phyloP scores from a whole-genome alignment of 768 basidiomycete species.

The Pleurotus citrinopileatus region DNA sequence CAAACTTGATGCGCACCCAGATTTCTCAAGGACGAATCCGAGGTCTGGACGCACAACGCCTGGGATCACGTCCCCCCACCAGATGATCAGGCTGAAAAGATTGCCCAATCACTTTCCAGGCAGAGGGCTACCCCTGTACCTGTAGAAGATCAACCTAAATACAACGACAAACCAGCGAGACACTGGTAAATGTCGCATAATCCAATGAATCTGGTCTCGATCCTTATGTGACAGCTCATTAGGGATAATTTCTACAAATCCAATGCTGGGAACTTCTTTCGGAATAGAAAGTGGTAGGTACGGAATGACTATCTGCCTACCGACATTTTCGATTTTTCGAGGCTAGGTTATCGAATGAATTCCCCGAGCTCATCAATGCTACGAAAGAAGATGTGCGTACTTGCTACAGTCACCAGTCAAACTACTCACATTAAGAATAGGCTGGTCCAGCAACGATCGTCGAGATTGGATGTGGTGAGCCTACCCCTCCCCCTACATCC shows the following conservation, averaged over 20 bases:
- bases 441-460: slow-evolving; percentile 76
- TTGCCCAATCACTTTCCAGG: slow-evolving; percentile 62
- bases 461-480: slow-evolving; percentile 88
- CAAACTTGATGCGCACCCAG: no score
- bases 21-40: slow-evolving; percentile 64
- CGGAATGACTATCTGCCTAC: neutral
- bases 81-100: slow-evolving; percentile 73
- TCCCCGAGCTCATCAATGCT: slow-evolving; percentile 79
- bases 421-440: slow-evolving; percentile 34
- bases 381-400: slow-evolving; percentile 59
- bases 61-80: slow-evolving; percentile 92
- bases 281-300: slow-evolving; percentile 82
- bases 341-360: slow-evolving; percentile 86
- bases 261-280: slow-evolving; percentile 88
- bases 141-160: slow-evolving; percentile 64
- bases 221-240: slow-evolving; percentile 6
- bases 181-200: slow-evolving; percentile 61
- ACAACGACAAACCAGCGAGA: slow-evolving; percentile 70
- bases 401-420: slow-evolving; percentile 3
- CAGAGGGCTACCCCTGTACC: slow-evolving; percentile 77
- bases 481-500: neutral
- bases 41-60: slow-evolving; percentile 85
- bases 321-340: no score
- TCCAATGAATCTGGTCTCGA: neutral
- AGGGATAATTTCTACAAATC: slow-evolving; percentile 95